Percentiles rank a stretch among this genome's conserved stretches.
Evolutionary conservation across 192 early-diverging fungal species (phyloP).

Genomic region (Fimicolochytrium jonesii): DNA sequence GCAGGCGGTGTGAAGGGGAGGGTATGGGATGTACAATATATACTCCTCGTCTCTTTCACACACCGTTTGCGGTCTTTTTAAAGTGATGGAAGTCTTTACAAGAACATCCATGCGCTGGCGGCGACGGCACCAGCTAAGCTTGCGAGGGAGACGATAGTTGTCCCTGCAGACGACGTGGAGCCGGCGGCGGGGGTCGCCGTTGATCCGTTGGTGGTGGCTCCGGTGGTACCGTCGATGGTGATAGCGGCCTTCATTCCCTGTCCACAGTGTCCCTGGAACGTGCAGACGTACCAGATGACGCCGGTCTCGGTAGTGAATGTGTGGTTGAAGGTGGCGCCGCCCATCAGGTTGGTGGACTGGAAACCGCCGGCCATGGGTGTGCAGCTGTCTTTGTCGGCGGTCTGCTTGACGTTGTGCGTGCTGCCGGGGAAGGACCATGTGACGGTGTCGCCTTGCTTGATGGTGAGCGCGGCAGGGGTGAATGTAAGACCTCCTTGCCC

Average conservation of each 20-base stretch:
- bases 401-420: conserved; percentile 29
- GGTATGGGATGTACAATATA: no score
- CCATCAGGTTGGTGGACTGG: not conserved
- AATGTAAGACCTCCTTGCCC: conserved; percentile 12
- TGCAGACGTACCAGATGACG: conserved; percentile 21
- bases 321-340: conserved; percentile 5
- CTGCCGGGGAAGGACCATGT: conserved; percentile 2
- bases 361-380: conserved; percentile 16
- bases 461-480: conserved; percentile 7
- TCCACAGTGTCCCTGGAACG: conserved; percentile 18
- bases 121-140: not conserved
- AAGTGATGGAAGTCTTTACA: no score
- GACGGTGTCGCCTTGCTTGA: conserved; percentile 15
- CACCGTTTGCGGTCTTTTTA: no score
- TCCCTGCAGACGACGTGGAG: not conserved
- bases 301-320: conserved; percentile 18
- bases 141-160: not conserved
- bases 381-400: conserved; percentile 3
- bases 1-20: no score
- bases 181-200: not conserved
- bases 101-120: no score
- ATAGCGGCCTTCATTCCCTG: conserved; percentile 21
- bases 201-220: not conserved
- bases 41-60: no score
- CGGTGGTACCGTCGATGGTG: not conserved